Conservation (phyloP, 2,329 filamentous ascomycete species). For the Coleophoma cylindrospora region DNA sequence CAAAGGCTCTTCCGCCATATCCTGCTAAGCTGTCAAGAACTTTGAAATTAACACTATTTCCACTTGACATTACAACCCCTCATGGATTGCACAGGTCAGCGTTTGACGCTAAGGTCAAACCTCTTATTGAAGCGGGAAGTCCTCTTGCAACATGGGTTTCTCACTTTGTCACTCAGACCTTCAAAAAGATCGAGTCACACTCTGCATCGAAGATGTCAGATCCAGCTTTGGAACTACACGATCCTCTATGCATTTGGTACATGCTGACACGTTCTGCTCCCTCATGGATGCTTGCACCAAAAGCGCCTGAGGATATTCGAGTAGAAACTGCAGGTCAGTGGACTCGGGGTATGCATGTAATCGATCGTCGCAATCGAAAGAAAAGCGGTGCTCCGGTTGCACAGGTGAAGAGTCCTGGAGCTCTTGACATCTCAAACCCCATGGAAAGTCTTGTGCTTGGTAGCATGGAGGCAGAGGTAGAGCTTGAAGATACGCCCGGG, state of each 20-base stretch:
- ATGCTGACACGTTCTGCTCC: slow-evolving; percentile 57
- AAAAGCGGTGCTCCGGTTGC: slow-evolving; percentile 38
- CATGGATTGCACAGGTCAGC: slow-evolving; percentile 60
- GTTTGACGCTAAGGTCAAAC: slow-evolving; percentile 51
- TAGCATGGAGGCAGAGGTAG: slow-evolving; percentile 35
- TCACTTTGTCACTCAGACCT: slow-evolving; percentile 67
- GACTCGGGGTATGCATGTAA: slow-evolving; percentile 86
- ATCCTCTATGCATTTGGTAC: slow-evolving; percentile 78
- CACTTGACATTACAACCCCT: slow-evolving; percentile 70
- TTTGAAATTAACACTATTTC: slow-evolving; percentile 67
- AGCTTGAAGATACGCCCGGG: slow-evolving; percentile 54
- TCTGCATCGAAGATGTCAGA: slow-evolving; percentile 48
- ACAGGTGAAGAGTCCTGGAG: slow-evolving; percentile 25
- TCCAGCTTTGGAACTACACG: slow-evolving; percentile 64
- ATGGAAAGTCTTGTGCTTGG: slow-evolving; percentile 28
- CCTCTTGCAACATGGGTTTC: slow-evolving; percentile 70
- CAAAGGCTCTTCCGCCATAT: slow-evolving; percentile 52
- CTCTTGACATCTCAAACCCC: slow-evolving; percentile 28
- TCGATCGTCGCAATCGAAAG: slow-evolving; percentile 63
- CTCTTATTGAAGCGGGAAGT: slow-evolving; percentile 55
- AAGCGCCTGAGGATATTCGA: slow-evolving; percentile 71
- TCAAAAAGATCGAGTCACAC: slow-evolving; percentile 61
- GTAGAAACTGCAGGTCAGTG: slow-evolving; percentile 90
- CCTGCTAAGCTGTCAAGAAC: slow-evolving; percentile 56
- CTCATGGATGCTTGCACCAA: slow-evolving; percentile 49